Base-by-base conservation (phyloP, 2,329 filamentous ascomycete species). In the Xylariomycetidae sp. region DNA sequence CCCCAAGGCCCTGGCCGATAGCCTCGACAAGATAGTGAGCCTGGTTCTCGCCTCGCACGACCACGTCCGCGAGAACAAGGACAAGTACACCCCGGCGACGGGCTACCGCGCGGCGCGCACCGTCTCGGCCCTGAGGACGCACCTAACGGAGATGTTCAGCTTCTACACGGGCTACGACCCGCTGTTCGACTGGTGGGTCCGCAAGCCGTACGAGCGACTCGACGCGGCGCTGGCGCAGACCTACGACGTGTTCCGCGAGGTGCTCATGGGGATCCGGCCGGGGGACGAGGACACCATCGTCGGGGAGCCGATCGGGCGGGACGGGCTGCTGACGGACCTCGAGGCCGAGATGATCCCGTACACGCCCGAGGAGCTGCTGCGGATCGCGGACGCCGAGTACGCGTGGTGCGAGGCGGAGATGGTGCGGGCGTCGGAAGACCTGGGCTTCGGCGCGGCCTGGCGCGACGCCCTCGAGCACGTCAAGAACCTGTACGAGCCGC, bases 131-230 rank as follows among this genome's bases (percentile, higher is more conserved):
- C 49, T 79, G 4, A 53, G 57, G 0, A 31, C 20, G 0, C 61
- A 66, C 30, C 51, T 79, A 0, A 41, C 54, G 2, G 71, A 78
- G 41, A 67, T 66, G 46, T 66, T 61, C 34, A 38, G 30, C 0
- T 80, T 77, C 45, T 78, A 74, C 48, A 56, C 60, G 18, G 66
- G 65, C 3, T 79, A 78, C 42, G 70, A 79, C 40, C 73, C 75
- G 1, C 36, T 63, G 11, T 77, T 77, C 34, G 66, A 72, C 26
- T 79, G 72, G 70, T 80, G 75, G 75, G 63, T 67, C 0, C 51
- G 58, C 1, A 49, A 58, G 5, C 70, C 72, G 1, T 72, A 67
- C 42, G 44, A 52, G 3, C 48, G 56, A 3, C 54, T 72, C 3
- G 51, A 66, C 16, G 38, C 42, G 3, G 59, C 62, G 2, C 50